Percentiles rank a stretch among this genome's conserved stretches.
phyloP scores from a whole-genome alignment of 2,329 filamentous ascomycete species.

The Anthostomella pinea region DNA sequence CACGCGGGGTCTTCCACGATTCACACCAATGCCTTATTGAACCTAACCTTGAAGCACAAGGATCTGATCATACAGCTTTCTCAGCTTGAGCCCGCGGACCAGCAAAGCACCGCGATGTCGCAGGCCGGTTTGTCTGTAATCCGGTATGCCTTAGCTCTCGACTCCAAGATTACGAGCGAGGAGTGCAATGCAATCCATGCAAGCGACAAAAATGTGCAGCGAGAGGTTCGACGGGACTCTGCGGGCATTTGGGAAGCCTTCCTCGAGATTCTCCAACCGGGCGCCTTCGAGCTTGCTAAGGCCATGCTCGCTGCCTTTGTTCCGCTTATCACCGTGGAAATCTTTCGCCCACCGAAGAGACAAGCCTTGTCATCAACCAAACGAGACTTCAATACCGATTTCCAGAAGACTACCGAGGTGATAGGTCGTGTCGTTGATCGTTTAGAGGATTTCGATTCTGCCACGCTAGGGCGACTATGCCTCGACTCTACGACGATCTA shows the following conservation, averaged over 20 bases:
- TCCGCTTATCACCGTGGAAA: conserved; percentile 72
- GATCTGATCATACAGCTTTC: conserved; percentile 56
- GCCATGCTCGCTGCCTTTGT: conserved; percentile 69
- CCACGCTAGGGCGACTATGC: conserved; percentile 68
- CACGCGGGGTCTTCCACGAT: conserved; percentile 54
- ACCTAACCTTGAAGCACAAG: conserved; percentile 61
- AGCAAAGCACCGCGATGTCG: conserved; percentile 49
- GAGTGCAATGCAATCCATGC: conserved; percentile 66
- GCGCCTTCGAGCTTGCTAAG: conserved; percentile 69
- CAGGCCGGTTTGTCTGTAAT: conserved; percentile 62
- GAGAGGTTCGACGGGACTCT: conserved; percentile 67
- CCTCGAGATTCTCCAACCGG: conserved; percentile 62
- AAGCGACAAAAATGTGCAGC: conserved; percentile 56
- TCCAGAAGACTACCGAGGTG: conserved; percentile 52
- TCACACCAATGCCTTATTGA: conserved; percentile 63
- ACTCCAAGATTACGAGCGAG: conserved; percentile 66
- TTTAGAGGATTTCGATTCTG: conserved; percentile 70
- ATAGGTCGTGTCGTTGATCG: conserved; percentile 75
- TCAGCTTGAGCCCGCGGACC: conserved; percentile 43
- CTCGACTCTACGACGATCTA: conserved; percentile 65
- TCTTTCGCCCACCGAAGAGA: conserved; percentile 58
- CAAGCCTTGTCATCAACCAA: conserved; percentile 44
- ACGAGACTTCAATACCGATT: conserved; percentile 73
- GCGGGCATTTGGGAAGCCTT: conserved; percentile 76
- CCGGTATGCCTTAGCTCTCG: conserved; percentile 63